phyloP scores from a whole-genome alignment of 225 moss, liverwort and hornwort species.

The Marchantia paleacea region DNA sequence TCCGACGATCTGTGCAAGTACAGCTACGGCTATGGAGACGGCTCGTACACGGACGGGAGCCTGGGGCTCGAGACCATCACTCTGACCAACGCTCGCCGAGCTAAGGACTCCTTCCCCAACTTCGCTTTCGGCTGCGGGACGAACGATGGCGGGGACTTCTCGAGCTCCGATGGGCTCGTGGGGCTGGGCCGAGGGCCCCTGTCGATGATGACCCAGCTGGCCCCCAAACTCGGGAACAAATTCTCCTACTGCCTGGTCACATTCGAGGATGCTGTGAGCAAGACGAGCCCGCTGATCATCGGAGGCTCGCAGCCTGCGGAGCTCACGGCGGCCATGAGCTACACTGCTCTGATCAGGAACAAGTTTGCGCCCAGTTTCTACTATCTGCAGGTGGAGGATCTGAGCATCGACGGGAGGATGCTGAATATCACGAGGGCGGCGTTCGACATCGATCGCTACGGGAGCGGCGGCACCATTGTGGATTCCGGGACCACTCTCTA shows the following conservation, averaged over 20 bases:
- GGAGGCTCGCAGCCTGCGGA: slow-evolving; percentile 24
- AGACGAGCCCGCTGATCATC: slow-evolving; percentile 33
- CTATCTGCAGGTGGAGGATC: slow-evolving; percentile 23
- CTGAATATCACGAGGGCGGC: slow-evolving; percentile 16
- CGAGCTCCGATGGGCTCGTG: slow-evolving; percentile 36
- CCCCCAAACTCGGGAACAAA: slow-evolving; percentile 11
- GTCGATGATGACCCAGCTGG: slow-evolving; percentile 41
- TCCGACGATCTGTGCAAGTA: slow-evolving; percentile 23
- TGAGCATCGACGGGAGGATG: slow-evolving; percentile 25
- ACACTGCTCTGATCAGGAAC: slow-evolving; percentile 30
- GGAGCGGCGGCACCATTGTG: slow-evolving; percentile 37
- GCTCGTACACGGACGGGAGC: slow-evolving; percentile 27
- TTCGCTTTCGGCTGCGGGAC: slow-evolving; percentile 48
- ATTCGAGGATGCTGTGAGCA: slow-evolving; percentile 16
- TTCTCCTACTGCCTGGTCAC: slow-evolving; percentile 46
- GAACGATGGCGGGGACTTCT: slow-evolving; percentile 24
- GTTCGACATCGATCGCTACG: slow-evolving; percentile 23
- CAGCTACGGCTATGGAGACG: slow-evolving; percentile 39
- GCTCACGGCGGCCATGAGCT: neutral
- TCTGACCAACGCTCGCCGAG: neutral
- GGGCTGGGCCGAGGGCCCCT: slow-evolving; percentile 38
- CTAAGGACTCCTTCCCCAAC: neutral
- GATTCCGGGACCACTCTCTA: slow-evolving; percentile 47
- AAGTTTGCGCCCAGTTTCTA: slow-evolving; percentile 22
- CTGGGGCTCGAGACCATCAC: slow-evolving; percentile 34